Evolutionary conservation across 2,329 filamentous ascomycete genomes (phyloP).

Genomic region (Xylaria digitata): DNA sequence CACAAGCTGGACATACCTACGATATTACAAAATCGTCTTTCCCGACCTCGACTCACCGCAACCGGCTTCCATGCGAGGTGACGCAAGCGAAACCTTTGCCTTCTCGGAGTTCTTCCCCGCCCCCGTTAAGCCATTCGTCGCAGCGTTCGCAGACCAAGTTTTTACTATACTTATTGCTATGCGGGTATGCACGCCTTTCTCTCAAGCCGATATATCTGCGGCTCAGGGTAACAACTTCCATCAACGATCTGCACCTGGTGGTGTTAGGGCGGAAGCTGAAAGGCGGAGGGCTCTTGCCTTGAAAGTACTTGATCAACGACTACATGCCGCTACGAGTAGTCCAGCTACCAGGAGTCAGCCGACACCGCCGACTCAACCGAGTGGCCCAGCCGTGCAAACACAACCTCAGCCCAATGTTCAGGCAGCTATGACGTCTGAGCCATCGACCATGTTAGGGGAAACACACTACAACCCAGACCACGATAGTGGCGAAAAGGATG

Average conservation of each 20-base stretch:
- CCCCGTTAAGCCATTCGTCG: constrained; percentile 80
- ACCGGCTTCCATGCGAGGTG: constrained; percentile 76
- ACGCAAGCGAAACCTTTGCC: constrained; percentile 95
- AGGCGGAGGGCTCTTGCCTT: constrained; percentile 87
- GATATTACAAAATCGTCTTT: constrained; percentile 87
- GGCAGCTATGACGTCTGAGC: constrained; percentile 68
- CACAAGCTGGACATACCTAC: constrained; percentile 92
- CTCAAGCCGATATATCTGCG: constrained; percentile 79
- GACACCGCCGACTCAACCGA: constrained; percentile 58
- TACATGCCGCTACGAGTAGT: constrained; percentile 81
- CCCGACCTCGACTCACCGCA: constrained; percentile 74
- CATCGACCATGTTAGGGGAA: constrained; percentile 71
- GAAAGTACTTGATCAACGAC: constrained; percentile 89
- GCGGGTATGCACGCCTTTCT: constrained; percentile 86
- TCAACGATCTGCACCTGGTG: constrained; percentile 68
- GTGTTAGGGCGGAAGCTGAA: constrained; percentile 90
- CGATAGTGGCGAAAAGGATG: constrained; percentile 55
- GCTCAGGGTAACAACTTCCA: constrained; percentile 74
- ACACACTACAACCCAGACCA: constrained; percentile 77
- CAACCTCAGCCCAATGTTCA: constrained; percentile 67
- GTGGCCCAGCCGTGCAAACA: constrained; percentile 66
- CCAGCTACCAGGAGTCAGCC: constrained; percentile 56
- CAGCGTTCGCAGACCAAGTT: constrained; percentile 76
- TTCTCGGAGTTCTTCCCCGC: constrained; percentile 97
- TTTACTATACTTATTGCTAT: constrained; percentile 81